phyloP scores from a whole-genome alignment of 2,329 filamentous ascomycete genomes.

The Aspergillus neoniger region DNA sequence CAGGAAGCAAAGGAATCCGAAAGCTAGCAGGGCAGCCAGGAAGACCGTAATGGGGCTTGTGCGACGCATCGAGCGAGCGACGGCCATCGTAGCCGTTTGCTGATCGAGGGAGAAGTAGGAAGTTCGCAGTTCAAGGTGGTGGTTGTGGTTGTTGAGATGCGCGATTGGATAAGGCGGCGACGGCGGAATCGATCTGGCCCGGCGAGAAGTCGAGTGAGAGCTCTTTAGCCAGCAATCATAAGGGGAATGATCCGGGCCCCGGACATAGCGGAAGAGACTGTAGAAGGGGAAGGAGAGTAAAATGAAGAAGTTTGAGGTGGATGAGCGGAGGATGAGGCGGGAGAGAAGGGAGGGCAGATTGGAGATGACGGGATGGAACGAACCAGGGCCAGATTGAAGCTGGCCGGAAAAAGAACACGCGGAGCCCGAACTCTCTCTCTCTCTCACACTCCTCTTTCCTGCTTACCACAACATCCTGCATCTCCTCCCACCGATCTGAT shows the following conservation, averaged over 20 bases:
- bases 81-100: conserved; percentile 52
- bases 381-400: background rate
- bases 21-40: conserved; percentile 69
- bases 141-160: conserved; percentile 15
- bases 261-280: conserved; percentile 15
- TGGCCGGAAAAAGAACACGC: conserved; percentile 4
- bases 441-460: too few species aligned
- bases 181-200: background rate
- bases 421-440: background rate
- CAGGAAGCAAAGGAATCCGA: conserved; percentile 64
- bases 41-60: conserved; percentile 74
- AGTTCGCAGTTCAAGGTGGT: conserved; percentile 9
- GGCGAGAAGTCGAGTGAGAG: background rate
- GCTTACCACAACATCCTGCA: too few species aligned
- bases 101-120: conserved; percentile 2
- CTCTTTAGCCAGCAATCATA: conserved; percentile 17
- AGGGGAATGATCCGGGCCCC: conserved; percentile 2
- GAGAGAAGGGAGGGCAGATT: background rate
- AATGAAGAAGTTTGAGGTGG: background rate
- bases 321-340: background rate
- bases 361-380: background rate
- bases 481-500: background rate
- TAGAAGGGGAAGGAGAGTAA: background rate
- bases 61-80: conserved; percentile 71
- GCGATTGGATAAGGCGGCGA: conserved; percentile 4